Conservation (phyloP, 2,329 filamentous ascomycete species). For the Xylariaceae sp. region DNA sequence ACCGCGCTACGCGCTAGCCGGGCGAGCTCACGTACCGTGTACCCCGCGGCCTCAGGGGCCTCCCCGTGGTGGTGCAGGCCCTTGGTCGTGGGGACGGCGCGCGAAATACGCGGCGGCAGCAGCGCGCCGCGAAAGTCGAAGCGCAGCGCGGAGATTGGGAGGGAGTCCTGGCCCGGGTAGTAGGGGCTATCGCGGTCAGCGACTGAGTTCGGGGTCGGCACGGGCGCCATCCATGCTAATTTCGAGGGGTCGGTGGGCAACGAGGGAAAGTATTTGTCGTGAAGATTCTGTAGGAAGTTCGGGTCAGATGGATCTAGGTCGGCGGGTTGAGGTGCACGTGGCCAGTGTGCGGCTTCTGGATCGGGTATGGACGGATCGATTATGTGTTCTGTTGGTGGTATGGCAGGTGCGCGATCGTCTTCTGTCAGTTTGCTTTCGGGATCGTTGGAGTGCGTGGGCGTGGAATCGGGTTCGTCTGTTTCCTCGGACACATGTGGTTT, state of each 20-base stretch:
- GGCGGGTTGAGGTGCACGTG: constrained; percentile 48
- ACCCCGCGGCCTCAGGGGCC: constrained; percentile 88
- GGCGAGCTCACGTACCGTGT: constrained; percentile 83
- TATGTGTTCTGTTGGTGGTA: constrained; percentile 18
- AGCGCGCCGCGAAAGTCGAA: constrained; percentile 84
- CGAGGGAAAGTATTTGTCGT: constrained; percentile 88
- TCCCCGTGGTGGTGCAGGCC: constrained; percentile 92
- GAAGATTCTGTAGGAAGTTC: constrained; percentile 76
- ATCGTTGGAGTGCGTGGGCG: constrained; percentile 3
- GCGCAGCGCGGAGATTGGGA: constrained; percentile 72
- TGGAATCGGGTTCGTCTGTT: constrained; percentile 2
- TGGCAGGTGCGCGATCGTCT: constrained; percentile 13
- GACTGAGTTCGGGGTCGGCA: constrained; percentile 57
- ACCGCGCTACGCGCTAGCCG: constrained; percentile 75
- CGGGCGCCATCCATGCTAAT: constrained; percentile 82
- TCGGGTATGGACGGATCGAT: constrained; percentile 8
- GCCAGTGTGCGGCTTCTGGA: constrained; percentile 52
- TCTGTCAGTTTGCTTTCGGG: constrained; percentile 27
- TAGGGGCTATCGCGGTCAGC: constrained; percentile 71
- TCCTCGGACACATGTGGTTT: constrained; percentile 17
- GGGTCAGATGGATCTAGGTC: constrained; percentile 79
- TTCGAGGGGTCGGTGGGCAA: constrained; percentile 79
- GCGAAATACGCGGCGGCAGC: constrained; percentile 68
- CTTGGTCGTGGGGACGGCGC: constrained; percentile 66
- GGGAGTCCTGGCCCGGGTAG: constrained; percentile 65